Evolutionary conservation across 495 filamentous ascomycete species (phyloP).

Genomic region (Corynascus novoguineensis): DNA sequence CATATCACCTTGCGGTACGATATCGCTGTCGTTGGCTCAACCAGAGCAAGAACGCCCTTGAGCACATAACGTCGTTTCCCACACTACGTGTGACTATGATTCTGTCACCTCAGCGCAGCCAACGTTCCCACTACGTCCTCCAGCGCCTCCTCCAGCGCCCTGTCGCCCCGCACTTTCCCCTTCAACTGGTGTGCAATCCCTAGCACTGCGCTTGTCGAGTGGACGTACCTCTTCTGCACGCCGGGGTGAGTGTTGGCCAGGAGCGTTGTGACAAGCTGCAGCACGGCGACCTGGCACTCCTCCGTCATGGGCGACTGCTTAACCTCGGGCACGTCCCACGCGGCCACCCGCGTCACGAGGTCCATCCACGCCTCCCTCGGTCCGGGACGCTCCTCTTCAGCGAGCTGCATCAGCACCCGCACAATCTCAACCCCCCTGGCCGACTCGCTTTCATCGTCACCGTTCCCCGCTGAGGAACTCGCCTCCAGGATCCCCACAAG

Average conservation of each 20-base stretch:
- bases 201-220: slow-evolving; percentile 36
- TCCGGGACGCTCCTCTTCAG: slow-evolving; percentile 35
- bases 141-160: slow-evolving; percentile 25
- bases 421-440: slow-evolving; percentile 49
- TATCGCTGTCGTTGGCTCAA: not conserved
- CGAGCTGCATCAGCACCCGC: slow-evolving; percentile 43
- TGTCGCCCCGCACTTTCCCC: slow-evolving; percentile 18
- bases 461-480: slow-evolving; percentile 1
- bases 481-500: slow-evolving; percentile 35
- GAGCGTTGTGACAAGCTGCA: slow-evolving; percentile 48
- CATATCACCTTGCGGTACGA: no score
- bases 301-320: slow-evolving; percentile 24
- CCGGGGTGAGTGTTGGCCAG: slow-evolving; percentile 41
- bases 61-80: not conserved
- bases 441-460: slow-evolving; percentile 23
- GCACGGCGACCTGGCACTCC: slow-evolving; percentile 45
- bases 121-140: slow-evolving; percentile 26
- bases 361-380: slow-evolving; percentile 47
- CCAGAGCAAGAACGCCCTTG: not conserved
- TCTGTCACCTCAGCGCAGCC: slow-evolving; percentile 13
- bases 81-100: not conserved
- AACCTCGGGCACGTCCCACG: slow-evolving; percentile 29
- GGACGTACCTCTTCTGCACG: slow-evolving; percentile 40
- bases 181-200: slow-evolving; percentile 37
- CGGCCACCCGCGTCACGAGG: slow-evolving; percentile 35